Base-by-base conservation (phyloP, 768 basidiomycete species). In the Boletales sp. region DNA sequence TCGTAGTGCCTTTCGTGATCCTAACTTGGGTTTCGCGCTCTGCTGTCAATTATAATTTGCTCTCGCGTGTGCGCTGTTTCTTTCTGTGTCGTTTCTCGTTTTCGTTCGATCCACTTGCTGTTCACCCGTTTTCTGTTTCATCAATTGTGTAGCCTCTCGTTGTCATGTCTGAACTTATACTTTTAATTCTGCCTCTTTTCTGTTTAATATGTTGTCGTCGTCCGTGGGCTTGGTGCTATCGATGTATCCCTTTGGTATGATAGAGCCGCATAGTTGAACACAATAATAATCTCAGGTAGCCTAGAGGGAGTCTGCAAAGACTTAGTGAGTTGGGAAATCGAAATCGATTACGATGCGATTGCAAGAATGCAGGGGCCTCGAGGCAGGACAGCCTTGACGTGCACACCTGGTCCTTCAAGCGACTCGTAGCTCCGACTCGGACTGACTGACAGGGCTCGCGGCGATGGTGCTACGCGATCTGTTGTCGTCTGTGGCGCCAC, bases 401-500 rank as follows among this genome's bases (percentile, higher is more conserved):
- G 17, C 7, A 17, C 19, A 32, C 43, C 43, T 24, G 40, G 32
- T 24, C n/a, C 32, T 45, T 14, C 32, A 18, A 17, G 4, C 21
- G 21, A 21, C 21, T 21, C 21, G 21, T 21, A 21, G 21, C 4
- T 21, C 21, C 4, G 21, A 4, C 21, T 21, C 21, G 21, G 21
- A 21, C 21, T 21, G 15, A 37, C 7, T 4, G 34, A 14, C 31
- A 36, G 43, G 14, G n/a, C 43, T 43, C 29, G 46, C 19, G 31
- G 46, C 31, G 37, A 13, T 45, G 12, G 17, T 18, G n/a, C 19
- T 62, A 19, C 60, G 56, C 49, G 60, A 53, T 29, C 45, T 64
- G 45, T 47, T 57, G 50, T 57, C 61, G 40, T 48, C 55, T 52
- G 50, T 61, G 50, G 58, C 58, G 46, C 37, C 37, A 38, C 35